Evolutionary conservation across 2,329 filamentous ascomycete genomes (phyloP).

Genomic region (Fusarium continuum): DNA sequence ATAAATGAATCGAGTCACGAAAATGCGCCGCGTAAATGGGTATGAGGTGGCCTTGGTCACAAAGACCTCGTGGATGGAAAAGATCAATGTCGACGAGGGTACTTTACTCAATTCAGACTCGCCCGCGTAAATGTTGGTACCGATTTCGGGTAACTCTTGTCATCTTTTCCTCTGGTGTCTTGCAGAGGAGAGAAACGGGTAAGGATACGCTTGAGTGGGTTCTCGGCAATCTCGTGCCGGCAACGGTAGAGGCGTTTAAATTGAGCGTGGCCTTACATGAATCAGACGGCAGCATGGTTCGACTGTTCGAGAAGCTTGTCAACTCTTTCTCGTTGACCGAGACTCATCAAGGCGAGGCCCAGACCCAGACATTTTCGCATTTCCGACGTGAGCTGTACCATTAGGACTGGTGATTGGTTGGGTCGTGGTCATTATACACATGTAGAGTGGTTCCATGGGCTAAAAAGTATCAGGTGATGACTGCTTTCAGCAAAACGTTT

Average conservation of each 20-base stretch:
- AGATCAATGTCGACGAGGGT: constrained; percentile 13
- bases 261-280: constrained; percentile 8
- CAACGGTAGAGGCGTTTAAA: constrained; percentile 8
- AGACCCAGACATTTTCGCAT: constrained; percentile 17
- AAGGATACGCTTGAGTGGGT: constrained; percentile 15
- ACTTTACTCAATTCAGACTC: constrained; percentile 32
- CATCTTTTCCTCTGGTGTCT: constrained; percentile 9
- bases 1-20: constrained; percentile 12
- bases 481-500: neutral
- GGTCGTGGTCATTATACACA: neutral
- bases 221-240: constrained; percentile 38
- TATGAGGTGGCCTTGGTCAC: neutral
- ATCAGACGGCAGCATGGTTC: constrained; percentile 18
- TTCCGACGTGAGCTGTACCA: neutral
- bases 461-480: constrained; percentile 9
- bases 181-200: constrained; percentile 5
- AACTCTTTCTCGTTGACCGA: constrained; percentile 37
- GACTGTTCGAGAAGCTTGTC: constrained; percentile 12
- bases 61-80: constrained; percentile 33
- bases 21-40: constrained; percentile 25
- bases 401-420: constrained; percentile 24
- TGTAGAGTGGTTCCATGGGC: constrained; percentile 3
- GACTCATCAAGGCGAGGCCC: constrained; percentile 15
- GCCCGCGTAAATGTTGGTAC: constrained; percentile 25
- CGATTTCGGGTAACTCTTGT: constrained; percentile 17